Conservation (phyloP, 2,329 filamentous ascomycete species). For the Neonectria faginata region DNA sequence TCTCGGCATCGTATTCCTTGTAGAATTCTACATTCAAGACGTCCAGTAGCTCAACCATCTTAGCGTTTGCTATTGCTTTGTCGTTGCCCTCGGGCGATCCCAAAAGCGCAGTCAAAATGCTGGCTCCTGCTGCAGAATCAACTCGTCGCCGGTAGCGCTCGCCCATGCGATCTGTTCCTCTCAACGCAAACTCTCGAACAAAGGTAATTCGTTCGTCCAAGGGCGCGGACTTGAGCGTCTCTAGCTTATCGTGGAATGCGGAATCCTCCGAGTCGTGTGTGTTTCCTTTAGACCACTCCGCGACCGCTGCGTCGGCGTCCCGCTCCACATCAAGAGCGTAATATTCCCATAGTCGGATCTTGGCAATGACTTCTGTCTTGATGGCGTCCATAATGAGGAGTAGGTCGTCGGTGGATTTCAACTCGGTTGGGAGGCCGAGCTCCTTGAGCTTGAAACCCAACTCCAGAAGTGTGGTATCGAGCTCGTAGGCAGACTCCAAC, state of each 20-base stretch:
- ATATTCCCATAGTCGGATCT: conserved; percentile 90
- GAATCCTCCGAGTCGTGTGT: conserved; percentile 64
- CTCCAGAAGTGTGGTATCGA: conserved; percentile 74
- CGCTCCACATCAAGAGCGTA: conserved; percentile 85
- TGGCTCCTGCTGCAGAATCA: conserved; percentile 77
- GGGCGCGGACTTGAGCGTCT: conserved; percentile 60
- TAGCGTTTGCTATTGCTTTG: conserved; percentile 62
- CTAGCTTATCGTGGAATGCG: conserved; percentile 52
- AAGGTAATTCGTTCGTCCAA: conserved; percentile 69
- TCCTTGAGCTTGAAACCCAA: conserved; percentile 79
- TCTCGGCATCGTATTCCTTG: conserved; percentile 88
- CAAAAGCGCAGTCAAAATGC: conserved; percentile 53
- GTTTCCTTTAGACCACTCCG: conserved; percentile 76
- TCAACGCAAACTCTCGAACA: conserved; percentile 75
- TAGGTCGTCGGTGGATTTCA: conserved; percentile 79
- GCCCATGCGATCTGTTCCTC: conserved; percentile 79
- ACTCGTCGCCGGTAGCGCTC: conserved; percentile 80
- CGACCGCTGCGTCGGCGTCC: conserved; percentile 74
- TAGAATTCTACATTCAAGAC: conserved; percentile 91
- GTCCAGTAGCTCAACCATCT: conserved; percentile 76
- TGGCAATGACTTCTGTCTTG: conserved; percentile 81
- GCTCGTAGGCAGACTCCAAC: conserved; percentile 72
- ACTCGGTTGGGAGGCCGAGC: conserved; percentile 79
- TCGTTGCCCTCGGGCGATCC: conserved; percentile 74
- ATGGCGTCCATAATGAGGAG: conserved; percentile 84